A percentile compares a stretch with the other conserved stretches of the same genome.
These are phyloP conservation scores for Talaromyces amestolkiae DNA, from an alignment of 2,329 filamentous ascomycete species.

Conservation along the genomic window DNA sequence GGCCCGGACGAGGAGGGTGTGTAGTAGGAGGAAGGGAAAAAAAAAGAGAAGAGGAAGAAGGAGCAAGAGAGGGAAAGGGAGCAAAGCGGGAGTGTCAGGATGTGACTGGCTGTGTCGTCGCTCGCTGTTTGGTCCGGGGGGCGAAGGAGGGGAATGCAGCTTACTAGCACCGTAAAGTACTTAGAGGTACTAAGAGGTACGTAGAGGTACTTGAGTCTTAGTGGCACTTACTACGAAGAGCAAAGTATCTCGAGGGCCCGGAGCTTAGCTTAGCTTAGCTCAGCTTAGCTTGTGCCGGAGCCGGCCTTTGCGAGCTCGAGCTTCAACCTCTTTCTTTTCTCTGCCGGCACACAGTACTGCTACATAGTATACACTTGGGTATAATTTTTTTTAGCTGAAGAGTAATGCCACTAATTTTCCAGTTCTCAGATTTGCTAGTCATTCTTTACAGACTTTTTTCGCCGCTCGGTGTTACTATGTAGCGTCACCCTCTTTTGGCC, in stretches of 20 bases:
- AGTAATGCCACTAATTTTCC: not conserved
- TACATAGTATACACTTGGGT: not conserved
- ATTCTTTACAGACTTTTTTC: no score
- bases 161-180: no score
- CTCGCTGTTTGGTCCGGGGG: not conserved
- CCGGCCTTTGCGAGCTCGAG: constrained; percentile 6
- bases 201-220: constrained; percentile 1
- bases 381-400: not conserved
- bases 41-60: not conserved
- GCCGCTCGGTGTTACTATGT: no score
- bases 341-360: not conserved
- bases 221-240: not conserved
- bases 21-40: not conserved
- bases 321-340: not conserved
- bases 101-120: constrained; percentile 5
- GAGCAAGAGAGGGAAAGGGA: not conserved
- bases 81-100: not conserved
- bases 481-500: constrained; percentile 2
- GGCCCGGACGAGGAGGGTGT: not conserved
- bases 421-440: not conserved
- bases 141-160: constrained; percentile 4
- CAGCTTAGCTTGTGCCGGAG: constrained; percentile 8
- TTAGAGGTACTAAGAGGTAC: no score
- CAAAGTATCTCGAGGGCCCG: not conserved
- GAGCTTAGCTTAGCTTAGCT: constrained; percentile 13